phyloP scores from a whole-genome alignment of 2,329 filamentous ascomycete species.

The Sporothrix humicola region DNA sequence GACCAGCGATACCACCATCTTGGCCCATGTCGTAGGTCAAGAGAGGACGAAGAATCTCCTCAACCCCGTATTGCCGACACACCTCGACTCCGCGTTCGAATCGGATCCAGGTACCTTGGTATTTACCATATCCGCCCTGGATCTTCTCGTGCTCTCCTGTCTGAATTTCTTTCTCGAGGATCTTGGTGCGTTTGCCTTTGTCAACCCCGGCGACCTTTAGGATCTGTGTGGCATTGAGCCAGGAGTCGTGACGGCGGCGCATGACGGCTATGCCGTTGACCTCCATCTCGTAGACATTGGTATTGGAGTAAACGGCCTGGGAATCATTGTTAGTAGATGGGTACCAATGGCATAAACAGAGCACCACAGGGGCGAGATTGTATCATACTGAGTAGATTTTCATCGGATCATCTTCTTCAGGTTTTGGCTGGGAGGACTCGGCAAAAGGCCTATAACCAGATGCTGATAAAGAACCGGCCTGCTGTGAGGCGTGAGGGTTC shows the following conservation, averaged over 20 bases:
- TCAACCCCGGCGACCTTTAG: conserved; percentile 96
- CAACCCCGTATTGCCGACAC: conserved; percentile 79
- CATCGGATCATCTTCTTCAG: conserved; percentile 52
- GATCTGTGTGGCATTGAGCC: conserved; percentile 98
- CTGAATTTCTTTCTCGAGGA: conserved; percentile 96
- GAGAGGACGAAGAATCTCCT: conserved; percentile 75
- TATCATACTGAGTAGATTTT: conserved; percentile 67
- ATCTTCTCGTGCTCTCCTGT: conserved; percentile 98
- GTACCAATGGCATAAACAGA: not conserved
- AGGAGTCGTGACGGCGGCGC: conserved; percentile 92
- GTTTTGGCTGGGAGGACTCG: conserved; percentile 44
- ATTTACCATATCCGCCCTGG: conserved; percentile 97
- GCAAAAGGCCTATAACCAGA: conserved; percentile 50
- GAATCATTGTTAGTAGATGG: not conserved
- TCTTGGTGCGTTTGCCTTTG: conserved; percentile 97
- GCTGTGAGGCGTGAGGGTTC: conserved; percentile 59
- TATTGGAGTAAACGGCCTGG: conserved; percentile 86
- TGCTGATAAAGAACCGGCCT: conserved; percentile 46
- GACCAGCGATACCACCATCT: conserved; percentile 72
- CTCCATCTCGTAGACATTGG: conserved; percentile 98
- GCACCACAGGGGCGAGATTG: not conserved
- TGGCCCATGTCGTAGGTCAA: conserved; percentile 81
- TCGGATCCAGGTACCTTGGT: conserved; percentile 98
- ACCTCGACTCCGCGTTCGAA: conserved; percentile 92
- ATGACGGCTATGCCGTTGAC: conserved; percentile 92